Percentiles rank a stretch among this genome's conserved stretches.
Evolutionary conservation across 2,329 filamentous ascomycete genomes (phyloP).

Genomic region (Lasiodiplodia hormozganensis): DNA sequence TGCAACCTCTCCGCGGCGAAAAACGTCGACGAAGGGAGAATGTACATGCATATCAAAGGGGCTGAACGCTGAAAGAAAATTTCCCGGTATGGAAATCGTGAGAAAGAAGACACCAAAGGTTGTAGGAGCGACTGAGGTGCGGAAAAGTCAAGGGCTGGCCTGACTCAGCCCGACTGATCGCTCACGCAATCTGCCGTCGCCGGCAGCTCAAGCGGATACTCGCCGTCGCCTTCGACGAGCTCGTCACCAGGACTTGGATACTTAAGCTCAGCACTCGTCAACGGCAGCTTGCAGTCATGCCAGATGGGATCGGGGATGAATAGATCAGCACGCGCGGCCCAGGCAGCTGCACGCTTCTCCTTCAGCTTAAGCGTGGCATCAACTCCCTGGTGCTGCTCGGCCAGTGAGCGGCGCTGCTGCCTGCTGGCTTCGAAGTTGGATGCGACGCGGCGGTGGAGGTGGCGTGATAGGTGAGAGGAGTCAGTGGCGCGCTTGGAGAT

Average conservation of each 20-base stretch:
- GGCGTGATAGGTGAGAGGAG: constrained; percentile 7
- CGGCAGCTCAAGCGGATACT: constrained; percentile 52
- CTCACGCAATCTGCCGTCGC: constrained; percentile 32
- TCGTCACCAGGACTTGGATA: constrained; percentile 53
- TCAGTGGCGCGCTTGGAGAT: constrained; percentile 9
- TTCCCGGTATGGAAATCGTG: background rate
- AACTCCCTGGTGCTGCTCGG: constrained; percentile 28
- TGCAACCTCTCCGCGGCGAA: background rate
- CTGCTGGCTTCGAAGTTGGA: constrained; percentile 8
- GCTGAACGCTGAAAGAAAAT: background rate
- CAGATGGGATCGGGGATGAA: constrained; percentile 38
- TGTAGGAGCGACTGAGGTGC: background rate
- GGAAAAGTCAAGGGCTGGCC: background rate
- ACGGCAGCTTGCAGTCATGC: constrained; percentile 44
- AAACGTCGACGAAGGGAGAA: background rate
- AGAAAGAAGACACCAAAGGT: background rate
- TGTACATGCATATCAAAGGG: background rate
- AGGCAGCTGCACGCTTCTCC: constrained; percentile 42
- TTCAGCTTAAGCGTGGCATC: background rate
- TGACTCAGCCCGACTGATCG: background rate
- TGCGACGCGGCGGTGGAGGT: constrained; percentile 13
- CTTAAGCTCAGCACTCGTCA: constrained; percentile 50
- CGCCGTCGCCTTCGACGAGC: constrained; percentile 52
- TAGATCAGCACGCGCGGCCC: constrained; percentile 50
- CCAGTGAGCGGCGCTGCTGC: constrained; percentile 2